A percentile compares a stretch with the other conserved stretches of the same genome.
phyloP scores from a whole-genome alignment of 2,329 filamentous ascomycete genomes.

The Aspergillus sp. region DNA sequence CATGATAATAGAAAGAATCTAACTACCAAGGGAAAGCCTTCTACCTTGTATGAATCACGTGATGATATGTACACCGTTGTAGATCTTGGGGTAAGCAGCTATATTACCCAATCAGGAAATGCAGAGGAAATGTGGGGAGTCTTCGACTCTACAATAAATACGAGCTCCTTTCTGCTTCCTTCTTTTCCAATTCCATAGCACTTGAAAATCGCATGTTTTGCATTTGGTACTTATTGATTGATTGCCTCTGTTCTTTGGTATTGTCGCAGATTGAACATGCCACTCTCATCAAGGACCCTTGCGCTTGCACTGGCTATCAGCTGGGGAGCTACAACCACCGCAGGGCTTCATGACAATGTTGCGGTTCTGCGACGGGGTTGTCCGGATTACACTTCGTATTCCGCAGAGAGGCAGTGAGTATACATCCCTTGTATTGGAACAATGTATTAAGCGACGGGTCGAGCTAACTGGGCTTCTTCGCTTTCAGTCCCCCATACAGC shows the following conservation, averaged over 20 bases:
- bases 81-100: too few species aligned
- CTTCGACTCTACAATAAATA: neutral
- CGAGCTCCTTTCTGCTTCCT: neutral
- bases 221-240: too few species aligned
- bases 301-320: conserved; percentile 9
- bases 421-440: conserved; percentile 1
- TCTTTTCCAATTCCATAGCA: too few species aligned
- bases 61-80: too few species aligned
- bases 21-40: too few species aligned
- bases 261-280: neutral
- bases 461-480: neutral
- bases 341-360: conserved; percentile 17
- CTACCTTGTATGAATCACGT: too few species aligned
- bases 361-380: conserved; percentile 42
- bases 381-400: conserved; percentile 58
- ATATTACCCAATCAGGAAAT: neutral
- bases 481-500: conserved; percentile 63
- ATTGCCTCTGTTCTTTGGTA: too few species aligned
- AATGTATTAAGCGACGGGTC: neutral
- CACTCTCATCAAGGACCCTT: conserved; percentile 3
- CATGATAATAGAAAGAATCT: too few species aligned
- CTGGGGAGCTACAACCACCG: conserved; percentile 5
- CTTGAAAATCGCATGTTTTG: too few species aligned
- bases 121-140: neutral
- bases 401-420: conserved; percentile 52